Evolutionary conservation across 345 rosid genomes (phyloP).

Genomic region (Rhodamnia argentea): DNA sequence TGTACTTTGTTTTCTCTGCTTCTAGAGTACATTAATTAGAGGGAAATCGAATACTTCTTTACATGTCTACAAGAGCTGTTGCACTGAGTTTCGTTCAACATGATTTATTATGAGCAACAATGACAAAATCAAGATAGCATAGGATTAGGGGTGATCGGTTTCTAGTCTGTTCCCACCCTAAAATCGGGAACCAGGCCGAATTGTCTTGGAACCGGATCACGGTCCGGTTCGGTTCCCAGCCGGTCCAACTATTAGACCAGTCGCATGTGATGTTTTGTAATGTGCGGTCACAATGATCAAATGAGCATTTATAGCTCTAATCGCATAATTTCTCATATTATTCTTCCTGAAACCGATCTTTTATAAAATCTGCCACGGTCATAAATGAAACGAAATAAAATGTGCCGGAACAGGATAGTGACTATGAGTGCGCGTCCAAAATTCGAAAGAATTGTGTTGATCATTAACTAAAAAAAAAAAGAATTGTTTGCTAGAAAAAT

Average conservation of each 20-base stretch:
- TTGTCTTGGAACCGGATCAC: no score
- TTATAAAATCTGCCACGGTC: not conserved
- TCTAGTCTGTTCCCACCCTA: no score
- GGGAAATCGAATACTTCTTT: not conserved
- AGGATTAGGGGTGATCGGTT: no score
- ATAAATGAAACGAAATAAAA: not conserved
- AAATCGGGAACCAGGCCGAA: no score
- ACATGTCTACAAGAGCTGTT: not conserved
- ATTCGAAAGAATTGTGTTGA: not conserved
- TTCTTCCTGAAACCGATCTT: not conserved
- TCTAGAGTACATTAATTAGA: not conserved
- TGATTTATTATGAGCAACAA: not conserved
- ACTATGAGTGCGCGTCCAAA: fast-evolving
- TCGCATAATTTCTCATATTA: not conserved
- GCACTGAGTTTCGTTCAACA: not conserved
- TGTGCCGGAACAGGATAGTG: not conserved
- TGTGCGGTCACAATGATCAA: not conserved
- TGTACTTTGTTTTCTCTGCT: not conserved
- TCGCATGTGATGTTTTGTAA: not conserved
- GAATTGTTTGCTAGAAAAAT: not conserved
- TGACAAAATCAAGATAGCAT: not conserved
- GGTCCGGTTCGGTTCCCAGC: no score
- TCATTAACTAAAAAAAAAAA: not conserved
- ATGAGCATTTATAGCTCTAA: not conserved
- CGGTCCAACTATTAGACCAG: no score